phyloP scores from a whole-genome alignment of 768 basidiomycete species.

The Suillus discolor region DNA sequence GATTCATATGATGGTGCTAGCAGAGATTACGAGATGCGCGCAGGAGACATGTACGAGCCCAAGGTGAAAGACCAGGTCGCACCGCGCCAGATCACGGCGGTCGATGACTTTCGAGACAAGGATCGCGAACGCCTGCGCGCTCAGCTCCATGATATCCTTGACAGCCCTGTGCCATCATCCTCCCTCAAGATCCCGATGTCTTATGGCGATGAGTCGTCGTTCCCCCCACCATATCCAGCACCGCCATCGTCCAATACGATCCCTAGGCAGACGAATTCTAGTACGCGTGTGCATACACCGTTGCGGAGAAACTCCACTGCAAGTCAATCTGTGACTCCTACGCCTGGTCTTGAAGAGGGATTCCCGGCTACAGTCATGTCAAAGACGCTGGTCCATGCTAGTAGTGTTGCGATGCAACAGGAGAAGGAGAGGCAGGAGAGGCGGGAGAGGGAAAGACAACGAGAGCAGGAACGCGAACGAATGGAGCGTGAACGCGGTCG shows the following conservation, averaged over 20 bases:
- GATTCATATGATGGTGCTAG: constrained; percentile 19
- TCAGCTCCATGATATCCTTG: constrained; percentile 51
- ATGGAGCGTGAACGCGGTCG: constrained; percentile 18
- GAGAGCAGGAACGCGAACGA: constrained; percentile 34
- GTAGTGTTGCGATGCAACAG: constrained; percentile 53
- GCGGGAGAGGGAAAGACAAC: constrained; percentile 31
- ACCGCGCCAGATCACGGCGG: constrained; percentile 21
- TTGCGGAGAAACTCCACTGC: constrained; percentile 5
- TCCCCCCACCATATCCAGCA: constrained; percentile 26
- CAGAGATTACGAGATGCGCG: constrained; percentile 28
- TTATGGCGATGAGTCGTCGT: constrained; percentile 30
- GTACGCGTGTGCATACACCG: constrained; percentile 8
- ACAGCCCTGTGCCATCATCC: constrained; percentile 42
- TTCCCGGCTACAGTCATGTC: constrained; percentile 7
- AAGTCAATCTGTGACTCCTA: not conserved
- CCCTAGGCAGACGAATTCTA: constrained; percentile 25
- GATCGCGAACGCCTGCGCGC: constrained; percentile 30
- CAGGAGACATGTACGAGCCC: constrained; percentile 22
- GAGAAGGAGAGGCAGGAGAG: constrained; percentile 46
- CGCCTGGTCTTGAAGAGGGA: not conserved
- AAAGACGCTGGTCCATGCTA: constrained; percentile 48
- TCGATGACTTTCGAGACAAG: constrained; percentile 29
- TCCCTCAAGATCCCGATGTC: constrained; percentile 46
- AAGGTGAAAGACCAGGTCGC: constrained; percentile 30
- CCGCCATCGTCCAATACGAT: constrained; percentile 16